phyloP scores from a whole-genome alignment of 495 filamentous ascomycete genomes.

The Parmelia sp. region DNA sequence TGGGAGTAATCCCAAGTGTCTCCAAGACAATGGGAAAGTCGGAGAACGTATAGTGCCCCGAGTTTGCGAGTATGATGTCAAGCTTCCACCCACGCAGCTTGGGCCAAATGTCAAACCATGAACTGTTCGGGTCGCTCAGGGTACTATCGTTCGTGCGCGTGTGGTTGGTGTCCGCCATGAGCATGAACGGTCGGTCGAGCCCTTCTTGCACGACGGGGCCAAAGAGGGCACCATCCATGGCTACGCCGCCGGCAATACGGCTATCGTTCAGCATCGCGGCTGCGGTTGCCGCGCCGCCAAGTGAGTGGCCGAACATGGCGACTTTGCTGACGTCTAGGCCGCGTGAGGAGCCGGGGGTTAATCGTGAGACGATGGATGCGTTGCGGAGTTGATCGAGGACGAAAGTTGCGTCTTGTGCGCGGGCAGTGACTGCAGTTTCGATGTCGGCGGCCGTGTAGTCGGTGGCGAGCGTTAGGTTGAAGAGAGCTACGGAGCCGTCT shows the following conservation, averaged over 20 bases:
- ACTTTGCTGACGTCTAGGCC: conserved; percentile 25
- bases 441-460: conserved; percentile 7
- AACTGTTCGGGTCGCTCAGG: conserved; percentile 1
- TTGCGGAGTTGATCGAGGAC: conserved; percentile 34
- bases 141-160: conserved; percentile 20
- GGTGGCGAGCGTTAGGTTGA: conserved; percentile 21
- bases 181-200: conserved; percentile 30
- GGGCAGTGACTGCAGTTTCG: conserved; percentile 22
- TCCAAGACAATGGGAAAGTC: conserved; percentile 21
- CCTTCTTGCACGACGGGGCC: conserved; percentile 29
- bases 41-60: conserved; percentile 16
- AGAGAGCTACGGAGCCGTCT: conserved; percentile 33
- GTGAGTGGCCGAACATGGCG: conserved; percentile 46
- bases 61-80: background rate
- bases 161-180: conserved; percentile 28
- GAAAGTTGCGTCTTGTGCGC: conserved; percentile 35
- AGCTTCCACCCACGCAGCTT: background rate
- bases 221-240: conserved; percentile 42
- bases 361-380: too few species aligned
- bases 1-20: conserved; percentile 8
- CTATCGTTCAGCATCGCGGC: conserved; percentile 35
- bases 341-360: too few species aligned
- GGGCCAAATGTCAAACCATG: conserved; percentile 23
- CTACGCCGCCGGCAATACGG: conserved; percentile 40
- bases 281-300: conserved; percentile 49